Conservation (phyloP, 352 stramenopile genomes). For the Phytophthora rubi region DNA sequence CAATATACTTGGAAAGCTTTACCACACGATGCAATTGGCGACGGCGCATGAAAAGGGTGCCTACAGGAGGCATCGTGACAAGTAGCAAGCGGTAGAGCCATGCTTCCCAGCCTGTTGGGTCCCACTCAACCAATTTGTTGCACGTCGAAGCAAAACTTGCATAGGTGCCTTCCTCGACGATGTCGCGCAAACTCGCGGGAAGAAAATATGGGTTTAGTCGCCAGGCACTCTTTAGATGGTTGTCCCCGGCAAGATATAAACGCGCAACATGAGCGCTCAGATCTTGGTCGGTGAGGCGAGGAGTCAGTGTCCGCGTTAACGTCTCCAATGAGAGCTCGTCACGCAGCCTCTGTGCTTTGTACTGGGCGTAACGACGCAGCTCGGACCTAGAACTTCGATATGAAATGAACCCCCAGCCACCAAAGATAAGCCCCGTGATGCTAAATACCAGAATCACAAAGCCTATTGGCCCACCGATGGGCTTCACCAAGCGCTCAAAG, state of each 20-base stretch:
- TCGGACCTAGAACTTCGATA: slow-evolving; percentile 59
- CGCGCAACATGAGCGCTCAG: slow-evolving; percentile 72
- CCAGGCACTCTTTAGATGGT: slow-evolving; percentile 75
- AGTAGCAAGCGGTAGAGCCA: slow-evolving; percentile 69
- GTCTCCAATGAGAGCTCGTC: slow-evolving; percentile 77
- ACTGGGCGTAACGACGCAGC: slow-evolving; percentile 67
- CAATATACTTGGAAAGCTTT: slow-evolving; percentile 70
- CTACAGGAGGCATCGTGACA: slow-evolving; percentile 50
- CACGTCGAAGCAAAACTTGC: slow-evolving; percentile 71
- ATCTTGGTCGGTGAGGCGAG: slow-evolving; percentile 81
- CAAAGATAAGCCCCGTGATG: slow-evolving; percentile 60
- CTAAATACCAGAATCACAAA: slow-evolving; percentile 77
- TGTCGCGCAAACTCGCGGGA: slow-evolving; percentile 58
- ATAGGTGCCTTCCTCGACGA: slow-evolving; percentile 82
- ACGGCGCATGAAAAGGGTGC: slow-evolving; percentile 70
- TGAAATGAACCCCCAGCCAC: slow-evolving; percentile 73
- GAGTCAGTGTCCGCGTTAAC: slow-evolving; percentile 73
- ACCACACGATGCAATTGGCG: slow-evolving; percentile 72
- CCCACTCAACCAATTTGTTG: slow-evolving; percentile 75
- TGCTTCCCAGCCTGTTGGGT: slow-evolving; percentile 63
- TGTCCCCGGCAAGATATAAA: slow-evolving; percentile 78
- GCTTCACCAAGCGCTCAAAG: slow-evolving; percentile 83
- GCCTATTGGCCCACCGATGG: slow-evolving; percentile 75
- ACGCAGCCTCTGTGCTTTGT: slow-evolving; percentile 75
- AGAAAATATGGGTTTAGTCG: slow-evolving; percentile 67